A percentile compares a stretch with the other conserved stretches of the same genome.
Evolutionary conservation across 2,329 filamentous ascomycete genomes (phyloP).

Genomic region (Aspergillus awamori): DNA sequence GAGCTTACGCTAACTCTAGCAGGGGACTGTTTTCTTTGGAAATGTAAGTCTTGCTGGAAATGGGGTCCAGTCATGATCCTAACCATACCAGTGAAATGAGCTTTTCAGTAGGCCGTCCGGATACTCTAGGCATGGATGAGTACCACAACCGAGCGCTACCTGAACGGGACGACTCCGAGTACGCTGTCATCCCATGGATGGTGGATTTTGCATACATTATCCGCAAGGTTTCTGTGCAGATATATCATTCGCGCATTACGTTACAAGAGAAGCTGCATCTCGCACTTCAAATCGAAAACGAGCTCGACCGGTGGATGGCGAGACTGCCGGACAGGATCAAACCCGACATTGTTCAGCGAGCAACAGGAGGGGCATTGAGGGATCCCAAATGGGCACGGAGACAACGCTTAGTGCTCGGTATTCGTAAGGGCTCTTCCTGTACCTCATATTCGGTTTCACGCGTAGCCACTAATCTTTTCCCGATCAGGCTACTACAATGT

Average conservation of each 20-base stretch:
- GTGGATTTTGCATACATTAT: constrained; percentile 46
- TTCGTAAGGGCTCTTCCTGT: constrained; percentile 32
- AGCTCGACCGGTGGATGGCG: constrained; percentile 41
- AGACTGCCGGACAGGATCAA: constrained; percentile 36
- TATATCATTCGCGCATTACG: constrained; percentile 41
- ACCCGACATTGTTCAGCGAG: constrained; percentile 31
- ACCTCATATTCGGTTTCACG: neutral
- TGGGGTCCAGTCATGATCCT: neutral
- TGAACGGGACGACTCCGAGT: constrained; percentile 39
- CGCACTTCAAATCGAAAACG: constrained; percentile 40
- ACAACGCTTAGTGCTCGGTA: constrained; percentile 43
- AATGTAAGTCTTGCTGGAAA: constrained; percentile 35
- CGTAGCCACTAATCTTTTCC: neutral
- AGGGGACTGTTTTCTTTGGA: constrained; percentile 52
- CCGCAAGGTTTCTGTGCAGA: constrained; percentile 43
- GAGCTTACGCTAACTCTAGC: neutral
- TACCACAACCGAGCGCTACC: constrained; percentile 52
- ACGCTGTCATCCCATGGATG: constrained; percentile 47
- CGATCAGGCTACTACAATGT: constrained; percentile 44
- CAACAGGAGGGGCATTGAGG: constrained; percentile 31
- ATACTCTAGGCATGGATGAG: constrained; percentile 52
- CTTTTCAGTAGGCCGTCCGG: constrained; percentile 53
- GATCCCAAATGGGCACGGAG: constrained; percentile 44
- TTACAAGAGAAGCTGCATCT: constrained; percentile 40
- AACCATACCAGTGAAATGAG: constrained; percentile 46